These are phyloP conservation scores for Yarrowia alimentaria DNA, from an alignment of 805 yeast species.

Conservation along the genomic window DNA sequence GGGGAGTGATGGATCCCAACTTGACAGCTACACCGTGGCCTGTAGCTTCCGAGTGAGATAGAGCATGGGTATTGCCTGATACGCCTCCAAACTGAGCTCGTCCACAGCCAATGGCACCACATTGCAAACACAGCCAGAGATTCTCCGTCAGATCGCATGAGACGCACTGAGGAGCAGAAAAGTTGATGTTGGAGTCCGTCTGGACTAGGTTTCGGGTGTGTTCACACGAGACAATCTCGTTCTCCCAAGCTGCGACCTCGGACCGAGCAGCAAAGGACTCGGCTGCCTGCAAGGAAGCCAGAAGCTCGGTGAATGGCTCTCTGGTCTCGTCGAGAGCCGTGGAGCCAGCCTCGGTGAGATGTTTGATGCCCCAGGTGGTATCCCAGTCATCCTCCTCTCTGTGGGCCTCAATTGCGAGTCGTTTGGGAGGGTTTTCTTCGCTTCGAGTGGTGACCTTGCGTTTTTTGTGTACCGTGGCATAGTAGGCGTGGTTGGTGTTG, in stretches of 20 bases:
- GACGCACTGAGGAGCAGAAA: constrained; percentile 37
- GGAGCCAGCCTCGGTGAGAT: constrained; percentile 29
- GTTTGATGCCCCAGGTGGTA: constrained; percentile 45
- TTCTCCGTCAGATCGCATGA: constrained; percentile 60
- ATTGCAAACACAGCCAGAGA: constrained; percentile 86
- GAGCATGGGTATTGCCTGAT: constrained; percentile 92
- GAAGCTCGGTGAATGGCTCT: constrained; percentile 38
- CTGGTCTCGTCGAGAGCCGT: constrained; percentile 38
- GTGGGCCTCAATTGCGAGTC: constrained; percentile 63
- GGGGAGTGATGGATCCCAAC: constrained; percentile 79
- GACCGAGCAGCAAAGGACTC: constrained; percentile 59
- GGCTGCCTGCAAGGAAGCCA: constrained; percentile 51
- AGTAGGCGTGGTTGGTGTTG: constrained; percentile 53
- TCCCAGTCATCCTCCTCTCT: constrained; percentile 63
- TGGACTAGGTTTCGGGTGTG: constrained; percentile 65
- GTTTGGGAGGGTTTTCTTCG: constrained; percentile 41
- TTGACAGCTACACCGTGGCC: constrained; percentile 85
- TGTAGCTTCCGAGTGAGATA: constrained; percentile 59
- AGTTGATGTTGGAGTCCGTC: constrained; percentile 29
- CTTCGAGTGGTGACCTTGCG: constrained; percentile 45
- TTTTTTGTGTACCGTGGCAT: constrained; percentile 56
- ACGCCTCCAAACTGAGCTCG: constrained; percentile 90
- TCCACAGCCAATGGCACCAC: constrained; percentile 95
- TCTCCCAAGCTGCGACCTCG: constrained; percentile 89
- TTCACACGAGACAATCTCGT: constrained; percentile 74